phyloP scores from a whole-genome alignment of 192 early-diverging fungal genomes.

The Powellomyces hirtus region DNA sequence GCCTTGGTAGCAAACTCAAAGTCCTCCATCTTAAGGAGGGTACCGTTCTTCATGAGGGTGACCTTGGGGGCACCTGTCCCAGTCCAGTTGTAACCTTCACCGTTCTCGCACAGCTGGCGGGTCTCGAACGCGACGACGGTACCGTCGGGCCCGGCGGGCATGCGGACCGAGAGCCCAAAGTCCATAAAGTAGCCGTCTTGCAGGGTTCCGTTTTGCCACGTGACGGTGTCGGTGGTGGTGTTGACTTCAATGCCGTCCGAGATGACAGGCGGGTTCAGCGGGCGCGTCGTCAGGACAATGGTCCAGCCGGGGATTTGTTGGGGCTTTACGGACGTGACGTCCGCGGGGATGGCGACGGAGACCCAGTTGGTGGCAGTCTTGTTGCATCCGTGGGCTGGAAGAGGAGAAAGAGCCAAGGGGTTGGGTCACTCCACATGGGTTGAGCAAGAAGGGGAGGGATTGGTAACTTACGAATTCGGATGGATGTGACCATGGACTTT shows the following conservation, averaged over 20 bases:
- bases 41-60: constrained; percentile 22
- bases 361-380: constrained; percentile 23
- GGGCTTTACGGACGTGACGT: constrained; percentile 36
- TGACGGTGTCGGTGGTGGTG: constrained; percentile 33
- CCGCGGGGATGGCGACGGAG: constrained; percentile 29
- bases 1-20: background rate
- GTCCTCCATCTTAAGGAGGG: constrained; percentile 11
- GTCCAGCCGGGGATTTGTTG: constrained; percentile 29
- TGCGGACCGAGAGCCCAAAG: constrained; percentile 21
- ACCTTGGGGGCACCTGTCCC: constrained; percentile 19
- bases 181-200: constrained; percentile 28
- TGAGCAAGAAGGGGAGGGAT: background rate
- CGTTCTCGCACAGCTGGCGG: constrained; percentile 20
- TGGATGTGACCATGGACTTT: background rate
- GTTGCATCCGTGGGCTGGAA: constrained; percentile 35
- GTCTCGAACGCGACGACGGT: constrained; percentile 25
- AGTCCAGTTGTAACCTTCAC: constrained; percentile 23
- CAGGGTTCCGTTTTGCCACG: constrained; percentile 29
- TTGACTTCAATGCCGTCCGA: constrained; percentile 28
- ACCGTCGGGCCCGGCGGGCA: constrained; percentile 33
- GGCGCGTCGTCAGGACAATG: constrained; percentile 10
- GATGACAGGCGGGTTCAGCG: constrained; percentile 27
- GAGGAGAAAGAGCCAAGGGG: background rate
- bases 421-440: background rate
- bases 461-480: constrained; percentile 30